A percentile compares a stretch with the other conserved stretches of the same genome.
Evolutionary conservation across 2,329 filamentous ascomycete species (phyloP).

Genomic region (Alternaria gaisen): DNA sequence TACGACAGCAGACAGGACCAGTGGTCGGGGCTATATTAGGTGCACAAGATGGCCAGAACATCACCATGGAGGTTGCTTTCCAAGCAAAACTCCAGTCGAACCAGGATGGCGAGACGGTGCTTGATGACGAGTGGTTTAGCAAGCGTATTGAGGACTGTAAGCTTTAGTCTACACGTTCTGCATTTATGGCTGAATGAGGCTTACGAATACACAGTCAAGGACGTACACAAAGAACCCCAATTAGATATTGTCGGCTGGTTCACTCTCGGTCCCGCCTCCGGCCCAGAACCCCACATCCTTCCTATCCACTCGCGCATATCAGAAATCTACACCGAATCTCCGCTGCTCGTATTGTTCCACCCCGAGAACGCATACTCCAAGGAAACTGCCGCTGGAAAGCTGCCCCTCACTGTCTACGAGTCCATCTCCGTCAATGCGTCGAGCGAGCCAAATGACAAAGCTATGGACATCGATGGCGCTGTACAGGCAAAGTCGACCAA

Average conservation of each 20-base stretch:
- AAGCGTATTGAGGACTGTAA: conserved; percentile 84
- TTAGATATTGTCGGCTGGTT: conserved; percentile 92
- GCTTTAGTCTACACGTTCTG: conserved; percentile 44
- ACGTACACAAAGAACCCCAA: conserved; percentile 83
- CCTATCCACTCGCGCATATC: conserved; percentile 82
- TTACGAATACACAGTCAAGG: conserved; percentile 70
- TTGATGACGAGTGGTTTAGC: conserved; percentile 77
- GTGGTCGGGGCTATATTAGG: conserved; percentile 89
- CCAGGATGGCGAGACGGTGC: conserved; percentile 64
- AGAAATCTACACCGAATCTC: conserved; percentile 79
- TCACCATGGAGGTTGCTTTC: conserved; percentile 93
- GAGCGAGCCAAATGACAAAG: conserved; percentile 48
- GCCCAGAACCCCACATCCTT: conserved; percentile 73
- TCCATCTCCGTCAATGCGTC: conserved; percentile 60
- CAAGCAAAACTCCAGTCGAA: conserved; percentile 69
- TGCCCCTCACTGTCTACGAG: conserved; percentile 93
- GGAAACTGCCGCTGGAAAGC: conserved; percentile 73
- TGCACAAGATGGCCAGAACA: conserved; percentile 87
- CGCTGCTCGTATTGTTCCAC: conserved; percentile 89
- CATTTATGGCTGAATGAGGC: neutral
- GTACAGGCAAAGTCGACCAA: conserved; percentile 62
- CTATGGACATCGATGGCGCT: conserved; percentile 72
- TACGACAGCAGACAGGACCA: conserved; percentile 77
- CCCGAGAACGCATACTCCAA: conserved; percentile 64
- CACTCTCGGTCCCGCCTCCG: conserved; percentile 75